Conservation (phyloP, 768 basidiomycete genomes). For the Ramaria rubella region DNA sequence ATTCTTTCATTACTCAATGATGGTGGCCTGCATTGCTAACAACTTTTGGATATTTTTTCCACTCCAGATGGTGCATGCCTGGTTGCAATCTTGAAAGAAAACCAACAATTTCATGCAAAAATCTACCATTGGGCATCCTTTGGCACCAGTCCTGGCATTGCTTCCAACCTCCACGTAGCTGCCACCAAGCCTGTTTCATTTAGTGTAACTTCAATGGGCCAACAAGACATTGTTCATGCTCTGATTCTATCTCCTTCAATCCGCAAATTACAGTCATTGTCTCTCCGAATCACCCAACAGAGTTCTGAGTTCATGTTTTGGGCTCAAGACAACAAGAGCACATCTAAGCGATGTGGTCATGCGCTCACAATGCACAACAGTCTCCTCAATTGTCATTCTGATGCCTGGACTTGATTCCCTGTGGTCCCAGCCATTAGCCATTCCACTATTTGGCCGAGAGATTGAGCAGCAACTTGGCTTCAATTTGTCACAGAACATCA, state of each 20-base stretch:
- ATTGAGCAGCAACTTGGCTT: slow-evolving; percentile 29
- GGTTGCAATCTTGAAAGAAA: slow-evolving; percentile 25
- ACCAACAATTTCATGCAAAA: slow-evolving; percentile 20
- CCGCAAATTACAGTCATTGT: slow-evolving; percentile 34
- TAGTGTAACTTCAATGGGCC: slow-evolving; percentile 40
- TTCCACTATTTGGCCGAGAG: slow-evolving; percentile 22
- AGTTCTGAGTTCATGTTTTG: slow-evolving; percentile 51
- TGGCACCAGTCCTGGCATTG: slow-evolving; percentile 42
- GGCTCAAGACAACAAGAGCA: slow-evolving; percentile 14
- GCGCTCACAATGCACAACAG: slow-evolving; percentile 37
- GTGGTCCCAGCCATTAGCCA: slow-evolving; percentile 47
- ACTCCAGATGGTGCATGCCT: slow-evolving; percentile 53
- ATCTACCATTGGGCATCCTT: slow-evolving; percentile 54
- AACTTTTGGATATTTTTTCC: slow-evolving; percentile 34
- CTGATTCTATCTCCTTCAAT: slow-evolving; percentile 31
- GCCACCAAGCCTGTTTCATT: slow-evolving; percentile 17
- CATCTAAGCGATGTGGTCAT: background rate
- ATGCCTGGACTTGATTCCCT: slow-evolving; percentile 57
- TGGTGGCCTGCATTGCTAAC: slow-evolving; percentile 43
- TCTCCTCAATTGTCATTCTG: slow-evolving; percentile 47
- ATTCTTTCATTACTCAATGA: slow-evolving; percentile 46
- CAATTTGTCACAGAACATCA: slow-evolving; percentile 37
- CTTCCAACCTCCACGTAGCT: slow-evolving; percentile 27
- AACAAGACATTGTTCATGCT: slow-evolving; percentile 36
- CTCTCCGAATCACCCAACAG: slow-evolving; percentile 47